Evolutionary conservation across 495 filamentous ascomycete genomes (phyloP).

Genomic region (Thozetella sp.): DNA sequence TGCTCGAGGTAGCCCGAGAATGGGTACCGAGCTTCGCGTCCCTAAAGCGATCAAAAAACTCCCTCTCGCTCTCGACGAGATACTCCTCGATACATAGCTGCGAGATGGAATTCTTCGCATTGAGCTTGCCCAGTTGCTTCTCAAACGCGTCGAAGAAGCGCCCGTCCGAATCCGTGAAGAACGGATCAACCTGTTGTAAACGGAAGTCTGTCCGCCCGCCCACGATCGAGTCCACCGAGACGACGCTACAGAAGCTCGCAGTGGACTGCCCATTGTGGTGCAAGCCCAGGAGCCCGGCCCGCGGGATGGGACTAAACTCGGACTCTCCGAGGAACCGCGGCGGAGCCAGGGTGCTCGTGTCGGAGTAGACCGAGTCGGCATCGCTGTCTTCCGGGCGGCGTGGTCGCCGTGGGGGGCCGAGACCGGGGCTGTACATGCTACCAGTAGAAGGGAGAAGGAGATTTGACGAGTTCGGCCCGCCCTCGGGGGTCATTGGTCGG

Average conservation of each 20-base stretch:
- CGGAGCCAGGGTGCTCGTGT: neutral
- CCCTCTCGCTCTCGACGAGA: constrained; percentile 62
- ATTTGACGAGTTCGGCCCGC: neutral
- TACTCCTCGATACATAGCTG: constrained; percentile 51
- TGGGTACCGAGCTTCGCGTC: constrained; percentile 50
- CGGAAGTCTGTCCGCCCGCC: constrained; percentile 2
- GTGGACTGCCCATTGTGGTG: neutral
- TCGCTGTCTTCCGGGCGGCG: neutral
- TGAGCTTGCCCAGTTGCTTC: neutral
- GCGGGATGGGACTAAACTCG: neutral
- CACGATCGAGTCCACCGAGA: neutral
- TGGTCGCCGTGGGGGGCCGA: neutral
- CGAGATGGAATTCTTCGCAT: neutral
- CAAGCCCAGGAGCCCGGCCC: neutral
- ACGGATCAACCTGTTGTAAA: neutral
- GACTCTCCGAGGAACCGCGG: neutral
- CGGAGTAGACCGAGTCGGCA: neutral
- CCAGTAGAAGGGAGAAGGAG: neutral
- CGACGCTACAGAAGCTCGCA: neutral
- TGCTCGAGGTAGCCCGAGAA: neutral
- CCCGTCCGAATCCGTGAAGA: neutral
- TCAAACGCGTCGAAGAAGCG: neutral
- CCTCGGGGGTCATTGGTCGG: neutral
- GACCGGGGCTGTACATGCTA: neutral
- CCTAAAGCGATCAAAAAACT: constrained; percentile 58